Evolutionary conservation across 2,329 filamentous ascomycete genomes (phyloP), one percentile per base, ranked within the genome.

Genomic region (Diaporthe sp.): DNA sequence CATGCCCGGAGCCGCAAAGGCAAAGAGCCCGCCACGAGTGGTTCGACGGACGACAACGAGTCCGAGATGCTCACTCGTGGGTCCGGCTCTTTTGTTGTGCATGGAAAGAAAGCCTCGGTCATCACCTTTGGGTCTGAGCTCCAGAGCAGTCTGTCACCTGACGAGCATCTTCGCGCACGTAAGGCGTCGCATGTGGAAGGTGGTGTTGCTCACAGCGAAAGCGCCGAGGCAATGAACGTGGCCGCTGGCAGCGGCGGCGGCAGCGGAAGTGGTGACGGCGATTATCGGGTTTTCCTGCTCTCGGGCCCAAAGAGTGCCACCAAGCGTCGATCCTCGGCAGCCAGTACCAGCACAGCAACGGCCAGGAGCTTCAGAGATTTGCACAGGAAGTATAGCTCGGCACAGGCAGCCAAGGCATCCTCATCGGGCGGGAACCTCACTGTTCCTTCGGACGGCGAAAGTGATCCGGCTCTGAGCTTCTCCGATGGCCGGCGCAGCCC

Each of bases 31-130:
- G 56, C 69, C 35, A 85, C 88, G 4, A 91, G 90, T 53, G 86
- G 87, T 22, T 84, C 87, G 56, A 84, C 83, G 15, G 89, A 91
- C 44, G 90, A 90, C 76, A 79, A 89, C 84, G 86, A 93, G 81
- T 75, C 80, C 50, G 93, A 94, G 78, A 92, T 93, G 15, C 87
- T 99, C 17, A 88, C 93, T 9, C 92, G 97, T 63, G 93, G 93
- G 17, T 91, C 94, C 17, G 95, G 95, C 7, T 97, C 94, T 79
- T 99, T 99, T 82, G 97, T 97, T 5, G 92, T 99, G 5, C 97
- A 99, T 80, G 96, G 97, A 75, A 99, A 98, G 86, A 98, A 99
- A 83, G 97, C 97, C 3, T 98, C 95, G 1, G 94, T 99, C 72
- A 94, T 99, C 78, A 97, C 94, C n/a, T 97, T 99, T 81, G 95